Evolutionary conservation across 306 rosid genomes (phyloP).

Genomic region (Morella rubra): DNA sequence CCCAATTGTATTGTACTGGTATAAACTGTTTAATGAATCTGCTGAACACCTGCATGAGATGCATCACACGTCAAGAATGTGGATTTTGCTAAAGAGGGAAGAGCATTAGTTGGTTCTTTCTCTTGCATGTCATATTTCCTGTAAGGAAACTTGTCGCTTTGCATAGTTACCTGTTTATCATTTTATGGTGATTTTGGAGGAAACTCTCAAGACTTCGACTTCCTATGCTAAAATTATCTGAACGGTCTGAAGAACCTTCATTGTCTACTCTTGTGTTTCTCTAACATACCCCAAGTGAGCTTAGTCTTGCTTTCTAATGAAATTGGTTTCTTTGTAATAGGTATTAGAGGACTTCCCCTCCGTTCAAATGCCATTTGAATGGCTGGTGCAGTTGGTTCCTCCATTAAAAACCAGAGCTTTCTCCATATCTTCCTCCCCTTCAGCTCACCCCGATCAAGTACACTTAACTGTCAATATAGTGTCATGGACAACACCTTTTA

Average conservation of each 20-base stretch:
- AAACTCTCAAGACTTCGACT: too few relatives aligned
- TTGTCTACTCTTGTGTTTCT: constrained; percentile 47
- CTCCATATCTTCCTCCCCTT: constrained; percentile 77
- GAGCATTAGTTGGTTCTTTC: neutral
- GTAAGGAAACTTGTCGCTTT: neutral
- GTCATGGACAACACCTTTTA: constrained; percentile 79
- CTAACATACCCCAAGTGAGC: constrained; percentile 4
- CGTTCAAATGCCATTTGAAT: constrained; percentile 84
- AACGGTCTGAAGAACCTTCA: too few relatives aligned
- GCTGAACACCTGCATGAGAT: neutral
- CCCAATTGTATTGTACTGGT: neutral
- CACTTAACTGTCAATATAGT: constrained; percentile 83
- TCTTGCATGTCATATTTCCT: neutral
- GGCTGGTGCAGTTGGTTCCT: constrained; percentile 94
- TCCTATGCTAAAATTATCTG: too few relatives aligned
- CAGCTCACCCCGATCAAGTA: constrained; percentile 69
- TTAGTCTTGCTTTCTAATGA: neutral
- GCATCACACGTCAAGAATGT: neutral
- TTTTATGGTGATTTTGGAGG: neutral
- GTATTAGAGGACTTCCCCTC: constrained; percentile 89
- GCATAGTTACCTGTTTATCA: neutral
- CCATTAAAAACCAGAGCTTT: constrained; percentile 75
- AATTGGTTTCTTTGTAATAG: constrained; percentile 30
- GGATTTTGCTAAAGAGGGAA: neutral
- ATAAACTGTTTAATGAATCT: neutral